These are phyloP conservation scores for Picochlorum sp. DNA, from an alignment of 139 green algal genomes.

Conservation along the genomic window DNA sequence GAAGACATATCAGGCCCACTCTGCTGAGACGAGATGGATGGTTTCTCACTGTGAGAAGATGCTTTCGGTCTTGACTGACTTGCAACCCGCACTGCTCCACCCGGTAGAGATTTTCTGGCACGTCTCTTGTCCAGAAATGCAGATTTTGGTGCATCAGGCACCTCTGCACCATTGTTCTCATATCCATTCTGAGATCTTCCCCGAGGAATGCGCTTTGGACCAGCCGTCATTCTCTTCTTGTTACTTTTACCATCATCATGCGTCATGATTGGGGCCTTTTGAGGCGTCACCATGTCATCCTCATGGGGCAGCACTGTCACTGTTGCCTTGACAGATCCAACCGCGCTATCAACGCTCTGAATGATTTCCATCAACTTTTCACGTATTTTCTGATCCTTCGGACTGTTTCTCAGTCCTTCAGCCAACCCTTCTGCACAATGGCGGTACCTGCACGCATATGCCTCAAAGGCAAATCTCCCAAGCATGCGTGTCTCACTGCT, in stretches of 20 bases:
- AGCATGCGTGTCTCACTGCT: slow-evolving; percentile 31
- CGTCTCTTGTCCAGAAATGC: too few species aligned
- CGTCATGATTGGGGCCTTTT: not conserved
- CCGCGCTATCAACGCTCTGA: too few species aligned
- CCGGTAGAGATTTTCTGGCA: too few species aligned
- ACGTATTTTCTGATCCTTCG: slow-evolving; percentile 30
- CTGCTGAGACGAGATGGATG: too few species aligned
- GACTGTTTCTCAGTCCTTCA: not conserved
- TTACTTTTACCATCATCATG: not conserved
- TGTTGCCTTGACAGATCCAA: not conserved
- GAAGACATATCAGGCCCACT: too few species aligned
- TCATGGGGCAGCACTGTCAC: slow-evolving; percentile 9
- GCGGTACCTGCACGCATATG: slow-evolving; percentile 30
- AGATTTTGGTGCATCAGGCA: too few species aligned
- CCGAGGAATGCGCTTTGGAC: too few species aligned
- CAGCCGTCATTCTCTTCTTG: slow-evolving; percentile 1
- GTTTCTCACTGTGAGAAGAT: too few species aligned
- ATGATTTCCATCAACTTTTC: slow-evolving; percentile 36
- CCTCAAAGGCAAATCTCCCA: slow-evolving; percentile 35
- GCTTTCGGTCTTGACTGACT: too few species aligned
- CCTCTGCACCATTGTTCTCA: too few species aligned
- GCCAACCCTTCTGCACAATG: slow-evolving; percentile 30
- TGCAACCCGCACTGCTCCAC: too few species aligned
- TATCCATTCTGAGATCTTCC: too few species aligned
- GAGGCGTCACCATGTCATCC: not conserved